Evolutionary conservation across 306 rosid species (phyloP), one percentile per base, ranked within the genome.

Genomic region (Arachis hypogaea): DNA sequence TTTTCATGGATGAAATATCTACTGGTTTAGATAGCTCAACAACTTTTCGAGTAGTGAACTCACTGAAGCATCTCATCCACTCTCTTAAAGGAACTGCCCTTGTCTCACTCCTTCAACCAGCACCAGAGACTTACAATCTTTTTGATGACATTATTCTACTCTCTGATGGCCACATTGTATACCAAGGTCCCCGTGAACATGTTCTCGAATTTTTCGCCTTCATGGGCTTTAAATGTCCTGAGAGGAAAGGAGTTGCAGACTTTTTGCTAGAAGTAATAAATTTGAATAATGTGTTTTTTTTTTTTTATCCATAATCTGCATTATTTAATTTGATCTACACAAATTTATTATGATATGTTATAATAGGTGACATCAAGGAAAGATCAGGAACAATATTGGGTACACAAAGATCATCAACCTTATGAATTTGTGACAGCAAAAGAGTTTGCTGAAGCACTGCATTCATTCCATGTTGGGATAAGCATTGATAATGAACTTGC

Each of bases 1-100:
- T 87, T 44, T 84, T 87, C 78, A 84, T 87, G 91, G 91, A 87
- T 57, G 91, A 84, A 68, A 87, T 87, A 77, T 87, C 91, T 0
- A 84, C 88, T 58, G 88, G 88, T 33, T 75, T 87, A 80, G 91
- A 87, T 71, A 80, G 86, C 56, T 87, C 87, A 9, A 87, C 91
- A 29, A 84, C 91, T 16, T 78, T 71, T 61, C 88, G 84, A 56
- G 51, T 87, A 52, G 86, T 87, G 74, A 84, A 82, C 12, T 82
- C 85, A 30, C 28, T 87, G 38, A 84, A 71, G 71, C 88, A 84
- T 9, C 71, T 9, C 49, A 51, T 86, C 63, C 83, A 80, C 57
- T 14, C 74, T 75, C 76, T 84, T 52, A 69, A 84, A 4, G 86
- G 88, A 46, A 87, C 91, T 4, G 80, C 85, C 6, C 63, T 82